These are phyloP conservation scores for Nyssa sinensis DNA, from an alignment of 148 eudicot genomes.

Conservation along the genomic window DNA sequence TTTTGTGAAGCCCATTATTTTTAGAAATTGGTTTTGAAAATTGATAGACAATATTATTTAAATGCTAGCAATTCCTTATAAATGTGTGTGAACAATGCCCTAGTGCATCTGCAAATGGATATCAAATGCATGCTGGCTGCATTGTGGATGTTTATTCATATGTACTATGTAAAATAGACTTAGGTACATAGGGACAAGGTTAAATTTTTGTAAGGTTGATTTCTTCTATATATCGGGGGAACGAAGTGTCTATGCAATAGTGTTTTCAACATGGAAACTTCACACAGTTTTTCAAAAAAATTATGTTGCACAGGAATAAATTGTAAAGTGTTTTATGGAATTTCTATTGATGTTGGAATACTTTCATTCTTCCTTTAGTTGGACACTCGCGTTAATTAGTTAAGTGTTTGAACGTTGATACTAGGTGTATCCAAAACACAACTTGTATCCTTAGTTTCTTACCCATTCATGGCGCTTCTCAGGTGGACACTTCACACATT, in stretches of 20 bases:
- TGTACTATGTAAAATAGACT: not conserved
- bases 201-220: not conserved
- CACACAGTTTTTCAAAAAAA: not conserved
- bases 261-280: not conserved
- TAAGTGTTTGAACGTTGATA: too few relatives aligned
- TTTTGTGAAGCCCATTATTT: not conserved
- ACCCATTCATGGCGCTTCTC: too few relatives aligned
- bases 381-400: not conserved
- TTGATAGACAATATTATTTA: slow-evolving; percentile 3
- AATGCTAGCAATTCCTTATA: slow-evolving; percentile 1
- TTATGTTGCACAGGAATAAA: not conserved
- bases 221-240: not conserved
- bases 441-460: not conserved
- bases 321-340: not conserved
- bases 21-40: not conserved
- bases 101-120: not conserved
- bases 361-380: not conserved
- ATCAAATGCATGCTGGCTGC: not conserved
- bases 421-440: not conserved
- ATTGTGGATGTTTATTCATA: not conserved
- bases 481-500: not conserved
- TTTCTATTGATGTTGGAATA: not conserved
- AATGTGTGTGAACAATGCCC: not conserved
- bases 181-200: not conserved
- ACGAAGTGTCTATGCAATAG: not conserved